Base-by-base conservation (phyloP, 768 basidiomycete species). In the Serendipita indica region DNA sequence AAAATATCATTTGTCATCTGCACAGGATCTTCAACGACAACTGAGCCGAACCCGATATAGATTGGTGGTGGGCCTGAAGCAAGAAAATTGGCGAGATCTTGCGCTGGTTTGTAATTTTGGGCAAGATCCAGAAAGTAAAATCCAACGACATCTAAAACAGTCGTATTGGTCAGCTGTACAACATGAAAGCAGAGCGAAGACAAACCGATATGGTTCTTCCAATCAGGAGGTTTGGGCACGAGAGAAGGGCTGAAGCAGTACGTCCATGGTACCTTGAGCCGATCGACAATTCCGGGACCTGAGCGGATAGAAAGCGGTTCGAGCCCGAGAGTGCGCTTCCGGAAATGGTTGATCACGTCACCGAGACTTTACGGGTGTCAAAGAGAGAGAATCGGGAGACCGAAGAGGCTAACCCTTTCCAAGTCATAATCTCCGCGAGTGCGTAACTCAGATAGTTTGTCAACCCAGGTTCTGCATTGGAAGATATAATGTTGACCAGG, bases 31-130 rank as follows among this genome's bases (percentile, higher is more conserved):
- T 78, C 73, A 1, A 83, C 77, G 2, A 79, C 77, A 2, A 83
- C 77, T 0, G 79, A 81, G 10, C 81, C 80, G 65, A 83, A 83
- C 76, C 80, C 81, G 58, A 83, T 79, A 63, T 82, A 83, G 7
- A 83, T 69, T 1, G 81, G 80, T 1, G 79, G 64, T 5, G 72
- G 70, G 30, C 80, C 80, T 1, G 69, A 72, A 1, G 67, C 71
- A 39, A 83, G 64, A 63, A 82, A 82, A 0, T 69, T 65, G 3
- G 68, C 70, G 3, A 82, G 68, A n/a, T 79, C 78, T 3, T 67
- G 63, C 3, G 71, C 65, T 0, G 81, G 80, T 33, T 67, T 67
- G 63, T 77, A 82, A n/a, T 64, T 70, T 2, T 72, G 71, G 0
- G 73, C 77, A 25, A 77, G 67, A 62, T 80, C 77, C 3, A 81